A percentile compares a stretch with the other conserved stretches of the same genome.
Evolutionary conservation across 2,329 filamentous ascomycete species (phyloP).

Genomic region (Claviceps monticola): DNA sequence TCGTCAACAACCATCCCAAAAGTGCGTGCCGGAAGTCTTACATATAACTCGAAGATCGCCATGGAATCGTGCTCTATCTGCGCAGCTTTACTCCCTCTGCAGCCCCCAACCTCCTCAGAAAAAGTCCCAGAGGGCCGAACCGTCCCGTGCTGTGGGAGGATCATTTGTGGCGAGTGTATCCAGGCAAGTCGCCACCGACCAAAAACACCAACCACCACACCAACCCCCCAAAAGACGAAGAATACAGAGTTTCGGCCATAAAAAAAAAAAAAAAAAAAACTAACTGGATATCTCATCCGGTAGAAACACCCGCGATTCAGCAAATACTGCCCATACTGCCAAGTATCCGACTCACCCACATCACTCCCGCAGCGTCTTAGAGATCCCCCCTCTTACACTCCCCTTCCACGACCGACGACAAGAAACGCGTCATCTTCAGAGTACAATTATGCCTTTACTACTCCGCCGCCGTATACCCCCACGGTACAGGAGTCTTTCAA

Average conservation of each 20-base stretch:
- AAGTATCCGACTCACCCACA: conserved; percentile 49
- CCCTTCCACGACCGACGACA: conserved; percentile 16
- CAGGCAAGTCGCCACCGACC: conserved; percentile 28
- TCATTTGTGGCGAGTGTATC: conserved; percentile 60
- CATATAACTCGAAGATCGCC: neutral
- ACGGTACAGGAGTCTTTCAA: neutral
- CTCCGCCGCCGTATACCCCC: conserved; percentile 26
- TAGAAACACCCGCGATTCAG: conserved; percentile 53
- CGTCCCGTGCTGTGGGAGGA: conserved; percentile 54
- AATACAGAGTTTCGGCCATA: neutral
- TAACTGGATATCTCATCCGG: conserved; percentile 4
- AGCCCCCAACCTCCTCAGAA: conserved; percentile 40
- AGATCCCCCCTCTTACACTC: conserved; percentile 53
- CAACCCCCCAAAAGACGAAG: neutral
- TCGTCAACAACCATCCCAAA: neutral
- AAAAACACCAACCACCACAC: neutral
- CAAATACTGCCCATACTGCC: conserved; percentile 60
- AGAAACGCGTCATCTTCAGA: conserved; percentile 8
- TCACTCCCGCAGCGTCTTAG: conserved; percentile 46
- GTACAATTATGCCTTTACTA: conserved; percentile 9
- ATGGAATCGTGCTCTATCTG: conserved; percentile 55
- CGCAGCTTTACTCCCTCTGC: conserved; percentile 43
- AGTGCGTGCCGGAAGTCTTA: no score
- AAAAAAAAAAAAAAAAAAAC: neutral
- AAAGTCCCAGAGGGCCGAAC: conserved; percentile 48